Evolutionary conservation across 805 yeast species (phyloP).

Genomic region (Schizosaccharomyces pombe): ASM294v3 CU329670.1:2529001-2529500

Average conservation of each 20-base stretch:
- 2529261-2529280: background rate
- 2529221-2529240: constrained; percentile 2
- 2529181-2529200: background rate
- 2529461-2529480: background rate
- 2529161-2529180: background rate
- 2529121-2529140: background rate
- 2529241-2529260: background rate
- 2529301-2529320: background rate
- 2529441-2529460: background rate
- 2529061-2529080: too few species aligned
- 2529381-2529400: background rate
- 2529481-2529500: background rate
- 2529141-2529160: background rate
- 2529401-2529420: background rate
- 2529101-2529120: background rate
- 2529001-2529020: too few species aligned
- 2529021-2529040: too few species aligned
- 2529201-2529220: constrained; percentile 4
- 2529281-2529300: background rate
- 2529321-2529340: background rate
- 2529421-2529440: background rate
- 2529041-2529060: too few species aligned
- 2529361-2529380: background rate
- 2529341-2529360: background rate
- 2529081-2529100: too few species aligned